Evolutionary conservation across 1,139 yeast species (phyloP), one percentile per base, ranked within the genome.

Genomic region (Waltiozyma sp.): DNA sequence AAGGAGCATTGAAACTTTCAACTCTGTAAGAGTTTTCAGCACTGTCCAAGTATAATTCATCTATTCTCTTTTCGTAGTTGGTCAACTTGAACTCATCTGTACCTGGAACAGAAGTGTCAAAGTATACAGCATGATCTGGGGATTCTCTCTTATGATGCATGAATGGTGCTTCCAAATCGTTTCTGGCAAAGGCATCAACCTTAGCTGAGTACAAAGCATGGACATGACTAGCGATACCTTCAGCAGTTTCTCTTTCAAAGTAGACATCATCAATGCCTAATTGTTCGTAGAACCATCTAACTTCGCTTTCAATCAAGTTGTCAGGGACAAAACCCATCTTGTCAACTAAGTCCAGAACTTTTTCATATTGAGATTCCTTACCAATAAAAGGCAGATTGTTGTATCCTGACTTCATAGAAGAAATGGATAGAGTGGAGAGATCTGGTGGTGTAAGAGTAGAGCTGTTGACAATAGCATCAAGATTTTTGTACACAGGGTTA

Each of bases 221-320:
- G 46, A 76, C 72, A 60, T 87, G 94, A 44, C 85, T 75, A 37
- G 87, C 91, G 55, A 91, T 83, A 46, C 80, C 88, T 46, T 74
- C 77, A 19, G 89, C 82, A 4, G 85, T 67, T 60, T 89, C 96
- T 52, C 85, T 77, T 43, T 94, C 91, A 60, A 91, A 89, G 65
- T 86, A 91, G 36, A 87, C 82, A 60, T 83, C 96, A 59, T 88
- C 96, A 49, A 91, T 87, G 37, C 96, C 96, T 52, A 91, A 72
- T 42, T 75, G 67, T 48, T 84, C 79, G 66, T 91, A 91, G 61
- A 91, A 91, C 94, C 96, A 89, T 56, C 72, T 75, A 9, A 93
- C 80, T 64, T 89, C 97, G 45, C 75, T 70, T 64, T 88, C 96
- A 55, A 91, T 84, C 54, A 87, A 69, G 43, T 76, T 65, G 56